Evolutionary conservation across 768 basidiomycete genomes (phyloP), one percentile per base, ranked within the genome.

Genomic region (Psilocybe tampanensis): DNA sequence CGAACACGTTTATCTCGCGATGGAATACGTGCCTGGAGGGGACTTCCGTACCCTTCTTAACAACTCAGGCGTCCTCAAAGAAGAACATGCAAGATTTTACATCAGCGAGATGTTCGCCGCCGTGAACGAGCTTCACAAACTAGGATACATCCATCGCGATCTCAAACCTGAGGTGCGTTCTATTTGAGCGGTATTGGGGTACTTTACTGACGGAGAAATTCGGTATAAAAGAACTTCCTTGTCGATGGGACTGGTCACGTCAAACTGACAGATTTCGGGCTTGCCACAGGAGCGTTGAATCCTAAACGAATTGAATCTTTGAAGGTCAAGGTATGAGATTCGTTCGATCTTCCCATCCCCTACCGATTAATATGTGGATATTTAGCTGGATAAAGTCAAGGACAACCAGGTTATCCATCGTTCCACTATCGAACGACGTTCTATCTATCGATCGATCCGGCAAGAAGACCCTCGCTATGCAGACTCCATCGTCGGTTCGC

Each of bases 21-120:
- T 98, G 96, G 95, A 98, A 79, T 98, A 97, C 69, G 95, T 98
- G 17, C 95, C 95, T 0, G 97, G 97, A 19, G 97, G 97, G 47
- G 97, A 99, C 70, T 99, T 99, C 78, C 85, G 97, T 17, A 99
- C 97, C 0, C 83, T 99, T 36, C 81, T 99, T 36, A 99, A 98
- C 75, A 99, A 98, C 70, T 95, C 95, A 0, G 97, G 97, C 26
- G 94, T 98, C 1, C 81, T 99, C 56, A 96, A 98, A 70, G 95
- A 98, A 69, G 94, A 98, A 66, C 94, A 98, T 65, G 96, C 97
- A 1, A 81, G 90, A 54, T 98, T 95, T 70, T 99, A 99, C 72
- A 96, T 98, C 66, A 86, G 90, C 58, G 96, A 99, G 75, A 99
- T 99, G 97, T 98, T 98, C 68, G 88, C 87, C 19, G 89, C 86